Base-by-base conservation (phyloP, 2,329 filamentous ascomycete species). In the Fusarium ambrosium region DNA sequence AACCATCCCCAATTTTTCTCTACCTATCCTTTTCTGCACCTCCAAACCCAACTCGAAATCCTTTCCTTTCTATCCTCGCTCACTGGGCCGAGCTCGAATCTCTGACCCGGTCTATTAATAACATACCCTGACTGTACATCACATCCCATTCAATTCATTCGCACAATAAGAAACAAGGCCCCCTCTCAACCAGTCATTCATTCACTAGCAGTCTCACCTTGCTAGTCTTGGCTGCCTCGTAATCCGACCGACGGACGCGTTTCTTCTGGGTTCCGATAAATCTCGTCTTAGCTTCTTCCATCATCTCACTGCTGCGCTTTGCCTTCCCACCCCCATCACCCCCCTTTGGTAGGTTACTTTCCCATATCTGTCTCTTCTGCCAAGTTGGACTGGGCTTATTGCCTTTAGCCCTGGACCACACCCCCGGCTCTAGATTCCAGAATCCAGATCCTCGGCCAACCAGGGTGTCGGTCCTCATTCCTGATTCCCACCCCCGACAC, bases 371-470 rank as follows among this genome's bases (percentile, higher is more conserved):
- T 51, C 45, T 51, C 22, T 51, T 51, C 45, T 58, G 62, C 72
- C 72, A 69, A 74, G 64, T 74, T 74, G 65, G 59, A 75, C 41
- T 70, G 74, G 71, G 75, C 75, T 78, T 77, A 59, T 77, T 76
- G 67, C 63, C 66, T 77, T 75, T 75, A 77, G 74, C 71, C 76
- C 72, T 77, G 65, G 59, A 32, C 22, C 45, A 51, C 45, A 14
- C n/a, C 65, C 64, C 75, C 60, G 71, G 65, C 67, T 75, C 61
- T 73, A 78, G 77, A 78, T 78, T 79, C 77, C 77, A 77, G 74
- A 78, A 70, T 75, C 66, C 72, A 75, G 70, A 79, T 79, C 60
- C 67, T 79, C 69, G 71, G 69, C 77, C 77, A 79, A 79, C 77
- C 77, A 79, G 77, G 72, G 64, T 77, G 45, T 74, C 59, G 56